Conservation (phyloP, 169 alveolate species). For the Cryptosporidium canis region DNA sequence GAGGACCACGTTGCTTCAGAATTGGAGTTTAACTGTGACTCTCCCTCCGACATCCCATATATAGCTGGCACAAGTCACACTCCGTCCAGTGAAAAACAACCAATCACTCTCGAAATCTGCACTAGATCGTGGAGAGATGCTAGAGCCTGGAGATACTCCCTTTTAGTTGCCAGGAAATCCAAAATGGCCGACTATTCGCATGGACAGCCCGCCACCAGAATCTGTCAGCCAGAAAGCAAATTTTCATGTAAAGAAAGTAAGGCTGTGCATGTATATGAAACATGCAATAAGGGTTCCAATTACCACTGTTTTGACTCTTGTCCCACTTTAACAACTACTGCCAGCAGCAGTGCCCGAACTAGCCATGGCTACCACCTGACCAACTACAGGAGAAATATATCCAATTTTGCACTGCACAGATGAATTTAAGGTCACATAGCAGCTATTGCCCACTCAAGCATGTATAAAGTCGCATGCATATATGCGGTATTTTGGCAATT, state of each 20-base stretch:
- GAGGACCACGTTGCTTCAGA: conserved; percentile 42
- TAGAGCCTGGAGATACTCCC: conserved; percentile 68
- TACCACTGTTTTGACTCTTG: conserved; percentile 42
- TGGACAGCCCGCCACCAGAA: neutral
- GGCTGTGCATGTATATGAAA: neutral
- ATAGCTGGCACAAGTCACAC: neutral
- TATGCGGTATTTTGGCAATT: neutral
- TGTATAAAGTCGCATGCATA: neutral
- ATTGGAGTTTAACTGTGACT: conserved; percentile 26
- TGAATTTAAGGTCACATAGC: neutral
- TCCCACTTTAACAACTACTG: conserved; percentile 63
- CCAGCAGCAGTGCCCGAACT: conserved; percentile 71
- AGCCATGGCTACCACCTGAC: conserved; percentile 44
- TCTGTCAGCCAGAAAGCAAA: neutral
- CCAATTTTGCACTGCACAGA: conserved; percentile 18
- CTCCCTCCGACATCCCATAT: conserved; percentile 17
- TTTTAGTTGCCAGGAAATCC: conserved; percentile 58
- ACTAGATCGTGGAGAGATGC: conserved; percentile 73
- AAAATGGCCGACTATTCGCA: conserved; percentile 4
- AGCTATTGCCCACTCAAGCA: neutral
- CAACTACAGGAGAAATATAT: conserved; percentile 42
- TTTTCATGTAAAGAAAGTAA: neutral
- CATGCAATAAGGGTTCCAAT: neutral
- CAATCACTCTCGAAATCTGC: conserved; percentile 36
- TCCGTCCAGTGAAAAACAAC: neutral